phyloP scores from a whole-genome alignment of 2,329 filamentous ascomycete genomes.

The Paecilomyces niveus region DNA sequence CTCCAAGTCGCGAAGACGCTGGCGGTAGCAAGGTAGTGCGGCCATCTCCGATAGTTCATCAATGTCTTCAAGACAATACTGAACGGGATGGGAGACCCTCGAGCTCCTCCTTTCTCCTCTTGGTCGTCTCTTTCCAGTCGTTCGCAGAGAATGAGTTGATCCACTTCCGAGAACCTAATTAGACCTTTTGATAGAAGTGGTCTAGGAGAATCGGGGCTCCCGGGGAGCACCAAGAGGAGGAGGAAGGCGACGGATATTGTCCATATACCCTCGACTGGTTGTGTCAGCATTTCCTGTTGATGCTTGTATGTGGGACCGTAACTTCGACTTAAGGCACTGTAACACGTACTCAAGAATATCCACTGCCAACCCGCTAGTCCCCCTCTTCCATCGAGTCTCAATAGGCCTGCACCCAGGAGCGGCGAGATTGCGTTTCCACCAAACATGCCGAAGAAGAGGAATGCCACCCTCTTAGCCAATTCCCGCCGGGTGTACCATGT shows the following conservation, averaged over 20 bases:
- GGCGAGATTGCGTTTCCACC: conserved; percentile 45
- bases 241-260: conserved; percentile 35
- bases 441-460: conserved; percentile 51
- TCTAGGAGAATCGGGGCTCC: conserved; percentile 34
- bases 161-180: conserved; percentile 27
- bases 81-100: conserved; percentile 32
- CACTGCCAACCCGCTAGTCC: conserved; percentile 45
- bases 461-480: conserved; percentile 40
- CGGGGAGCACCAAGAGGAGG: conserved; percentile 38
- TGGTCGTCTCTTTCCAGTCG: conserved; percentile 29
- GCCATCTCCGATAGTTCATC: conserved; percentile 41
- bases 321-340: background rate
- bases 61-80: conserved; percentile 39
- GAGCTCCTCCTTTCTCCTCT: conserved; percentile 23
- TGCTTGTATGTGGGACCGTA: background rate
- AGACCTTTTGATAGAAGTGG: conserved; percentile 35
- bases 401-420: conserved; percentile 42
- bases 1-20: conserved; percentile 49
- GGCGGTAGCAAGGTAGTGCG: conserved; percentile 44
- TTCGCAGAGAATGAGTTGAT: conserved; percentile 27
- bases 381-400: conserved; percentile 36
- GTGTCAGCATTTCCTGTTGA: background rate
- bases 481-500: conserved; percentile 45
- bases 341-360: conserved; percentile 41
- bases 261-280: conserved; percentile 39